phyloP scores from a whole-genome alignment of 2,329 filamentous ascomycete genomes.

The Hypoxylon rubiginosum region DNA sequence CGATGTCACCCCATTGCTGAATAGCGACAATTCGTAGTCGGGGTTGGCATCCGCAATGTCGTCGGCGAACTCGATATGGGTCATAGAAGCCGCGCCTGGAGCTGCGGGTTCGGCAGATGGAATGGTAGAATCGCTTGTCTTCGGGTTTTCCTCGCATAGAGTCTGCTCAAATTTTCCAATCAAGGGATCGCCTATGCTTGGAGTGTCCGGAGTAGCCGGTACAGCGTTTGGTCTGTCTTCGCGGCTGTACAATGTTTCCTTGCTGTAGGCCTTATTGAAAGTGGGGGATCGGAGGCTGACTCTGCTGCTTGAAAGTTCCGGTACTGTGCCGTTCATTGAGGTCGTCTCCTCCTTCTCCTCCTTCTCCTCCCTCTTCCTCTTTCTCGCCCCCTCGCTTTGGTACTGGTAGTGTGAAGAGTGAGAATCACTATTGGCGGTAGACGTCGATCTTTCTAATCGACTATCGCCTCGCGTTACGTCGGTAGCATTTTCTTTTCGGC shows the following conservation, averaged over 20 bases:
- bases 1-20: conserved; percentile 32
- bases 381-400: too few species aligned
- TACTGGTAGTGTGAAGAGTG: neutral
- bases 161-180: neutral
- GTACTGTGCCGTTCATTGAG: neutral
- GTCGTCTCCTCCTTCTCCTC: neutral
- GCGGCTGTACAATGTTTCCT: neutral
- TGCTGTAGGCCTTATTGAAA: neutral
- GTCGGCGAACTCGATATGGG: neutral
- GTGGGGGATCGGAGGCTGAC: neutral
- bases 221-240: neutral
- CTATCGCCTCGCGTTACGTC: neutral
- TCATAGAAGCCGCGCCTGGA: neutral
- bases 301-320: neutral
- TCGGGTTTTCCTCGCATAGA: neutral
- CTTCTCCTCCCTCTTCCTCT: neutral
- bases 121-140: neutral
- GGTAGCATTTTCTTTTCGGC: neutral
- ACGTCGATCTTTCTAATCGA: neutral
- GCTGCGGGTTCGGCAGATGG: neutral
- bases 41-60: neutral
- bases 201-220: neutral
- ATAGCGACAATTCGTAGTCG: conserved; percentile 44
- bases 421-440: neutral
- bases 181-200: neutral